These are phyloP conservation scores for Xylariaceae sp. DNA, from an alignment of 2,329 filamentous ascomycete genomes.

Conservation along the genomic window DNA sequence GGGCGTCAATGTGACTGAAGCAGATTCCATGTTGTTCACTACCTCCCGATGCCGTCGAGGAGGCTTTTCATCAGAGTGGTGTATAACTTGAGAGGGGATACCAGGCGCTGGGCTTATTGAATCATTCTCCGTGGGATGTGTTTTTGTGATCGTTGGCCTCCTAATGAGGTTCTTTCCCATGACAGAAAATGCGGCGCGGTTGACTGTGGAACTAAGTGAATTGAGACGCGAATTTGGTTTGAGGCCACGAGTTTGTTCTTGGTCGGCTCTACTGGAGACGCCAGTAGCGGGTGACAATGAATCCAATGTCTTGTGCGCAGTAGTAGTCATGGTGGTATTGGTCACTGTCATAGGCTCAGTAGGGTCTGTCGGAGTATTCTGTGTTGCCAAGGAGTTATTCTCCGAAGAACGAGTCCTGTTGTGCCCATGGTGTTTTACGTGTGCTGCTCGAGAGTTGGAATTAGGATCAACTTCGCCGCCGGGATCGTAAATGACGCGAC, in stretches of 20 bases:
- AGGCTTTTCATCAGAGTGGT: neutral
- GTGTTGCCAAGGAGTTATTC: slow-evolving; percentile 35
- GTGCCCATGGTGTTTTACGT: slow-evolving; percentile 35
- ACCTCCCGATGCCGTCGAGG: neutral
- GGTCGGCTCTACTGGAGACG: neutral
- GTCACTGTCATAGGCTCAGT: slow-evolving; percentile 41
- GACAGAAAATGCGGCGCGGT: slow-evolving; percentile 28
- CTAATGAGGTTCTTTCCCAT: slow-evolving; percentile 31
- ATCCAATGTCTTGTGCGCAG: neutral
- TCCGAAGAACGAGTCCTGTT: slow-evolving; percentile 34
- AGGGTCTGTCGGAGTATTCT: slow-evolving; percentile 41
- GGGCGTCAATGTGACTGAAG: slow-evolving; percentile 2
- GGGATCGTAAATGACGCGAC: slow-evolving; percentile 32
- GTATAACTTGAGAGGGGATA: neutral
- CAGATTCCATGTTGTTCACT: neutral
- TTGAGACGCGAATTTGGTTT: slow-evolving; percentile 17
- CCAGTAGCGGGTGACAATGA: neutral
- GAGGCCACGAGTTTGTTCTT: slow-evolving; percentile 10
- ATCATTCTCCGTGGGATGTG: neutral
- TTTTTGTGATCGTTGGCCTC: slow-evolving; percentile 30
- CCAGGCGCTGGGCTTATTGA: neutral
- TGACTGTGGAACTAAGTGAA: slow-evolving; percentile 22
- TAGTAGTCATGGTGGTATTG: neutral
- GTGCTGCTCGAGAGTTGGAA: slow-evolving; percentile 34
- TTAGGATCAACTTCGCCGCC: slow-evolving; percentile 31